Evolutionary conservation across 192 early-diverging fungal species (phyloP), one percentile per base, ranked within the genome.

Genomic region (Phycomyces nitens): DNA sequence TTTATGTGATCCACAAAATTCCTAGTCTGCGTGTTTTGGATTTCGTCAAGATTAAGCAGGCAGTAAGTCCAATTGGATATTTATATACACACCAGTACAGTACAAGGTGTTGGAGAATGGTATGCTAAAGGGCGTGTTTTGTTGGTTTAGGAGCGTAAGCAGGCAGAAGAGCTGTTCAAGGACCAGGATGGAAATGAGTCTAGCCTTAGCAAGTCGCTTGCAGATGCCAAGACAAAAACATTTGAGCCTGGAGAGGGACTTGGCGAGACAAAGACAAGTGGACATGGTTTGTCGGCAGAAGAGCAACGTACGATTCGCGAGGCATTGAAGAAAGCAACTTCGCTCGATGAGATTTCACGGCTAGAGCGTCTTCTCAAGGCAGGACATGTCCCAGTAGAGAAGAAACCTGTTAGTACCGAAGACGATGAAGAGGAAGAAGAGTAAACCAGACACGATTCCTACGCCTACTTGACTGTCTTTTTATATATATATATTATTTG

Each of bases 201-300:
- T 9, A 82, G 86, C 27, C 42, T 90, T 62, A 85, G 84, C 21
- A 81, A 83, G 42, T 79, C 79, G 1, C 84, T 88, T n/a, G 68
- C 86, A 54, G 84, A 88, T 23, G 83, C 79, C 15, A 83, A 84
- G 49, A 77, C 84, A 29, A 92, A 89, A 29, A 92, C 92, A 8
- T 95, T 98, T 78, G 93, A 92, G 54, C 89, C 90, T 10, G 94
- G 92, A 41, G 91, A 94, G 62, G 88, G 83, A 1, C 68, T 60
- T 65, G 41, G 62, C 54, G 20, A 64, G 71, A 1, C 53, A 26
- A 90, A 87, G 70, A 82, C 80, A 40, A 82, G 80, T 21, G 80
- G 73, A 44, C 68, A 85, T 58, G 84, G 84, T 27, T 78, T 85
- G 47, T 74, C 80, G 18, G 76, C 82, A 43, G 87, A 90, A 49